phyloP scores from a whole-genome alignment of 2,329 filamentous ascomycete species.

The Trichoderma koningii region DNA sequence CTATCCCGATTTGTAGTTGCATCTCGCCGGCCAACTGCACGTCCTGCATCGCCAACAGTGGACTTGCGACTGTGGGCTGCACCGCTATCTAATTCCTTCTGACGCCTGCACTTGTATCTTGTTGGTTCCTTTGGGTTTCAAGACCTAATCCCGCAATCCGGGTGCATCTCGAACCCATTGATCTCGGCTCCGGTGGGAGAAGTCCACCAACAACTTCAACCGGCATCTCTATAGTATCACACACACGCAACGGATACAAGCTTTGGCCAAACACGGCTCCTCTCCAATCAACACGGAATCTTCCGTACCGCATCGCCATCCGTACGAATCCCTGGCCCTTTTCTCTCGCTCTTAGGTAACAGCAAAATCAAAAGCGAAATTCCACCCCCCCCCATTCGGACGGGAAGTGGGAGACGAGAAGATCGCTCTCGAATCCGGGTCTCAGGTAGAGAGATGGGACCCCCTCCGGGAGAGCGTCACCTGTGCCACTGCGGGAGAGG shows the following conservation, averaged over 20 bases:
- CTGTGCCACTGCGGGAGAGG: conserved; percentile 45
- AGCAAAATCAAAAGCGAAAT: neutral
- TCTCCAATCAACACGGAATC: neutral
- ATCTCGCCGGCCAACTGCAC: neutral
- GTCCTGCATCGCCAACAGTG: neutral
- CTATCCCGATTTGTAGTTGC: neutral
- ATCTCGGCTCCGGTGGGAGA: conserved; percentile 23
- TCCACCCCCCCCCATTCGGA: conserved; percentile 9
- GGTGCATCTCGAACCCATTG: neutral
- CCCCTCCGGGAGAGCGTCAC: conserved; percentile 34
- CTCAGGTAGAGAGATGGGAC: conserved; percentile 17
- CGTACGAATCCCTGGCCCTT: neutral
- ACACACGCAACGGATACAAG: neutral
- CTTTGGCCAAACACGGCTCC: neutral
- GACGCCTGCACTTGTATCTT: too few relatives aligned
- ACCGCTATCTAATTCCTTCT: too few relatives aligned
- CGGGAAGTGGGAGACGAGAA: conserved; percentile 19
- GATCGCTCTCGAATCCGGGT: neutral
- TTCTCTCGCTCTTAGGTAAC: conserved; percentile 1
- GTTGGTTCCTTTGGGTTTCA: too few relatives aligned
- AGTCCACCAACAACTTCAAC: neutral
- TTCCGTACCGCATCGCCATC: neutral
- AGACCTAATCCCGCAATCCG: neutral
- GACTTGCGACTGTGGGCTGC: neutral
- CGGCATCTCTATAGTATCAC: neutral